Evolutionary conservation across 306 rosid genomes (phyloP), one percentile per base, ranked within the genome.

Genomic region (Dalbergia cultrata): DNA sequence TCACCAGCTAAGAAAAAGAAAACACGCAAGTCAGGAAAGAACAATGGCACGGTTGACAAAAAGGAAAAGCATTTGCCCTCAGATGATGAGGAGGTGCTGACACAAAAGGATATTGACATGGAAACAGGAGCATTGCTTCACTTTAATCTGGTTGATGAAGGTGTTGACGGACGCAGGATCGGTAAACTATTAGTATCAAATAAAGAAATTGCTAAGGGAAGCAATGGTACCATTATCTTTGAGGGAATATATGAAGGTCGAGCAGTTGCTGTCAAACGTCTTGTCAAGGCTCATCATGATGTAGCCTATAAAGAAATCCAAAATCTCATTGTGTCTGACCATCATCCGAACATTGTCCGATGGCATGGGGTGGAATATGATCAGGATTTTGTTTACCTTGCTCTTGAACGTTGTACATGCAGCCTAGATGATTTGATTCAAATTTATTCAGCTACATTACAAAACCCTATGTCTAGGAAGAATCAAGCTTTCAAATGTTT

Each of bases 331-430:
- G 90, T 86, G 59, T 92, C 97, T 80, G 98, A 94, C 62, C 59
- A 16, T 58, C 97, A 94, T 84, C 92, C 94, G 69, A 94, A 92
- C 70, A 86, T 94, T 84, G 93, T 94, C 9, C 79, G 97, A 67
- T 94, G 97, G 98, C 88, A 87, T 59, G 97, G 97, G 43, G 91
- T 88, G 83, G 97, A 94, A 79, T 54, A 69, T 80, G 97, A 94
- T 88, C 89, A 77, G 57, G 94, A 94, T 89, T 94, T 94, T 87
- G 84, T 92, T 44, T 94, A 92, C 81, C 87, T 94, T 72, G 85
- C 97, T 41, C 65, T 94, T 49, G 97, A 94, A 84, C 92, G 93
- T 37, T 92, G 98, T 76, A 76, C 81, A 18, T 94, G 93, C 81
- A 92, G 79, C 85, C 87, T 94, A 66, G 88, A 85, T 65, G 91